Evolutionary conservation across 1,139 yeast genomes (phyloP).

Genomic region (Nadsonia commutata): DNA sequence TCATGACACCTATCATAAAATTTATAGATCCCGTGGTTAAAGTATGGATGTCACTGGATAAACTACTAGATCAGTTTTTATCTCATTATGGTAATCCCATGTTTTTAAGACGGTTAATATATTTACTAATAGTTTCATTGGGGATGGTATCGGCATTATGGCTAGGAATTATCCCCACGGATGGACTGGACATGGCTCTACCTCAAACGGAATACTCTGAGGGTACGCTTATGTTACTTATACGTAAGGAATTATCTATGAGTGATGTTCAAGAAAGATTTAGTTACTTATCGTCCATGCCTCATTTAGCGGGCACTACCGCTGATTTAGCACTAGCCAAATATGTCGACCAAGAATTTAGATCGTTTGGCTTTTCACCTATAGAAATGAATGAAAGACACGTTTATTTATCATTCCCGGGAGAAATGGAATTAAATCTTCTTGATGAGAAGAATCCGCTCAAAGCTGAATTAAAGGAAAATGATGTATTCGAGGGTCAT

Average conservation of each 20-base stretch:
- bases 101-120: constrained; percentile 61
- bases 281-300: constrained; percentile 68
- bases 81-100: constrained; percentile 71
- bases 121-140: constrained; percentile 47
- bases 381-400: constrained; percentile 37
- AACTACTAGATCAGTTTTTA: constrained; percentile 41
- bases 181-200: constrained; percentile 27
- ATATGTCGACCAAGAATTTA: constrained; percentile 46
- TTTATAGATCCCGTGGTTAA: constrained; percentile 59
- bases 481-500: constrained; percentile 13
- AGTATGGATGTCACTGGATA: constrained; percentile 31
- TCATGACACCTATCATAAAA: constrained; percentile 38
- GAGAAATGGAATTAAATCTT: constrained; percentile 18
- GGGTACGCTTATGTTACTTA: constrained; percentile 32
- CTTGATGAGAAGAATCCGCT: constrained; percentile 10
- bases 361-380: constrained; percentile 28
- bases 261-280: constrained; percentile 52
- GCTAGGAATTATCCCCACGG: constrained; percentile 32
- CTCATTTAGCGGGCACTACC: constrained; percentile 76
- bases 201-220: constrained; percentile 28
- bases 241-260: constrained; percentile 37
- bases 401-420: constrained; percentile 47
- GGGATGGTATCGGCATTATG: constrained; percentile 44
- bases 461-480: constrained; percentile 15
- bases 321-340: constrained; percentile 65